Conservation (phyloP, 257 asterid genomes). For the Jaltomata sinuosa region DNA sequence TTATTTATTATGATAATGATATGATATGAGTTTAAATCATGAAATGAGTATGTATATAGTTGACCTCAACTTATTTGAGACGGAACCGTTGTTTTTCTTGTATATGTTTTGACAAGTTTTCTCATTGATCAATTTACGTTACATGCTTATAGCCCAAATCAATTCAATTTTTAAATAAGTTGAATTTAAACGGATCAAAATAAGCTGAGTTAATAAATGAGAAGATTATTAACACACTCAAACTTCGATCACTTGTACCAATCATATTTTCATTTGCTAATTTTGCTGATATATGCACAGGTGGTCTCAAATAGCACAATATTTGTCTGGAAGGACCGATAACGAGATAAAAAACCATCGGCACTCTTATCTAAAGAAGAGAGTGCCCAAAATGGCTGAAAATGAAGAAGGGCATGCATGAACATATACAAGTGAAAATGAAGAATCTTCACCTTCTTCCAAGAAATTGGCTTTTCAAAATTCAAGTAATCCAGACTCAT, state of each 20-base stretch:
- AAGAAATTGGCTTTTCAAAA: constrained; percentile 14
- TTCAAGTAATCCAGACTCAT: constrained; percentile 15
- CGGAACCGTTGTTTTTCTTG: no score
- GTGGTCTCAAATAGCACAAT: constrained; percentile 65
- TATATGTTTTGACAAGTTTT: no score
- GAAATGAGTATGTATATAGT: no score
- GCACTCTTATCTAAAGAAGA: constrained; percentile 57
- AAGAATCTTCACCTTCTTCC: constrained; percentile 14
- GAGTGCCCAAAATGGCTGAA: constrained; percentile 9
- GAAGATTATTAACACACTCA: not conserved
- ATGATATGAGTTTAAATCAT: no score
- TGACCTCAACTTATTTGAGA: no score
- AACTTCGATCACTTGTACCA: not conserved
- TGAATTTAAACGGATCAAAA: not conserved
- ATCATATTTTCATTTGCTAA: not conserved
- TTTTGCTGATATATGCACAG: constrained; percentile 4
- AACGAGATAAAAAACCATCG: constrained; percentile 58
- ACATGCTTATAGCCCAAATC: not conserved
- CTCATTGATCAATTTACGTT: not conserved
- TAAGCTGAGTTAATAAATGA: not conserved
- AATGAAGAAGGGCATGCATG: not conserved
- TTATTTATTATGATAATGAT: no score
- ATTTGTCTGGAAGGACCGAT: constrained; percentile 54
- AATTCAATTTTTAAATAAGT: not conserved
- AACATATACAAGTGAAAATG: not conserved